Conservation (phyloP, 495 filamentous ascomycete species). For the Tuber aestivum region DNA sequence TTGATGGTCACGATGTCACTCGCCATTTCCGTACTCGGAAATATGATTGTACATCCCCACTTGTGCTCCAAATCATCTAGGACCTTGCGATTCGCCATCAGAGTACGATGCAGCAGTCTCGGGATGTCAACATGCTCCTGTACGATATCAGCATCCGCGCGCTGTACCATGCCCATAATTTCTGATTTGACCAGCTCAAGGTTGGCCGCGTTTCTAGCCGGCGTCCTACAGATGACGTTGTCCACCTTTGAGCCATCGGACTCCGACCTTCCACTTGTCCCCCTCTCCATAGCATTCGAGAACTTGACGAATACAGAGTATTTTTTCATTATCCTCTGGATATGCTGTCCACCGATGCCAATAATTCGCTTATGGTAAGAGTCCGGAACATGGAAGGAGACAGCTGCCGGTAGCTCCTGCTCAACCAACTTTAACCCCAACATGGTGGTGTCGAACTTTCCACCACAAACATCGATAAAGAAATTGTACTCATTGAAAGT, state of each 20-base stretch:
- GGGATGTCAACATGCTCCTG: conserved; percentile 88
- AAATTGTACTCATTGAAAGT: conserved; percentile 99
- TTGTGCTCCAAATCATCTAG: conserved; percentile 95
- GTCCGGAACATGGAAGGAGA: conserved; percentile 99
- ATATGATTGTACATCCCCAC: conserved; percentile 97
- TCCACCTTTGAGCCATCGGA: conserved; percentile 97
- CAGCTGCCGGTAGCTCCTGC: conserved; percentile 97
- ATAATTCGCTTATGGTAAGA: conserved; percentile 99
- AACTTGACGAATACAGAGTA: conserved; percentile 99
- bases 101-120: conserved; percentile 87
- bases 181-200: conserved; percentile 96
- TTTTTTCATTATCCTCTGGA: conserved; percentile 99
- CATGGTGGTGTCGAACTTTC: conserved; percentile 84
- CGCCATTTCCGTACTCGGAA: conserved; percentile 93
- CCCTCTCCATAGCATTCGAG: conserved; percentile 96
- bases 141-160: conserved; percentile 94
- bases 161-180: conserved; percentile 99
- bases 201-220: conserved; percentile 92
- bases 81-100: conserved; percentile 76
- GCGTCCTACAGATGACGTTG: conserved; percentile 97
- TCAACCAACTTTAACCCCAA: conserved; percentile 86
- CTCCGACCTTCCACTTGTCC: conserved; percentile 75
- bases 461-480: conserved; percentile 93
- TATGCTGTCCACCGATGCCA: conserved; percentile 95
- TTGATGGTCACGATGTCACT: conserved; percentile 94